A percentile compares a stretch with the other conserved stretches of the same genome.
Conservation (phyloP, 768 basidiomycete genomes). For the Cubamyces lactineus region DNA sequence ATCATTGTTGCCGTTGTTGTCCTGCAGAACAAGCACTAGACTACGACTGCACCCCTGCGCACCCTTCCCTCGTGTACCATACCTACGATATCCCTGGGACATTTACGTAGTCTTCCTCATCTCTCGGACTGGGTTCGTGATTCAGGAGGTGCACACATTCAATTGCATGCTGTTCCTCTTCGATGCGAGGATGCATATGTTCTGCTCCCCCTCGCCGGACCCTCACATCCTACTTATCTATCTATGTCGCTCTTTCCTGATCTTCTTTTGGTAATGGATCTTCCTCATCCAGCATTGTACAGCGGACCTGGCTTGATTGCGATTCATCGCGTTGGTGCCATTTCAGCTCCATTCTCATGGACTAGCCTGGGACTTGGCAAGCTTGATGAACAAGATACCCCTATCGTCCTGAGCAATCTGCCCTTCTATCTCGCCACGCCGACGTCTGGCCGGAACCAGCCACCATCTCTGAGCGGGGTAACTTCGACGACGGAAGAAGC, state of each 20-base stretch:
- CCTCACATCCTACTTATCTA: slow-evolving; percentile 19
- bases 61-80: slow-evolving; percentile 7
- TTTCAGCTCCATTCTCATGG: not conserved
- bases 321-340: not conserved
- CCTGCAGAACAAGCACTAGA: slow-evolving; percentile 45
- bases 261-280: slow-evolving; percentile 14
- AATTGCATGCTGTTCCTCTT: not conserved
- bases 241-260: slow-evolving; percentile 2
- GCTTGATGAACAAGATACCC: slow-evolving; percentile 9
- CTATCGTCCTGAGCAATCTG: slow-evolving; percentile 2
- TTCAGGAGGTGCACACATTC: slow-evolving; percentile 10
- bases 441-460: slow-evolving; percentile 10
- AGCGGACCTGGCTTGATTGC: not conserved
- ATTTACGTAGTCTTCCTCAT: slow-evolving; percentile 10
- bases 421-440: slow-evolving; percentile 1
- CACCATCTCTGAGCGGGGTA: not conserved
- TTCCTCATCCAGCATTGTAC: slow-evolving; percentile 4
- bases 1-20: slow-evolving; percentile 66
- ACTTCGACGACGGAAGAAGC: slow-evolving; percentile 8
- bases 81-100: slow-evolving; percentile 19
- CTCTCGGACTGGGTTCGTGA: slow-evolving; percentile 9
- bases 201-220: slow-evolving; percentile 1
- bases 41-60: not conserved
- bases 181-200: not conserved
- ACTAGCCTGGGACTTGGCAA: not conserved